Base-by-base conservation (phyloP, 768 basidiomycete genomes). In the Porphyrellus cyaneotinctus region DNA sequence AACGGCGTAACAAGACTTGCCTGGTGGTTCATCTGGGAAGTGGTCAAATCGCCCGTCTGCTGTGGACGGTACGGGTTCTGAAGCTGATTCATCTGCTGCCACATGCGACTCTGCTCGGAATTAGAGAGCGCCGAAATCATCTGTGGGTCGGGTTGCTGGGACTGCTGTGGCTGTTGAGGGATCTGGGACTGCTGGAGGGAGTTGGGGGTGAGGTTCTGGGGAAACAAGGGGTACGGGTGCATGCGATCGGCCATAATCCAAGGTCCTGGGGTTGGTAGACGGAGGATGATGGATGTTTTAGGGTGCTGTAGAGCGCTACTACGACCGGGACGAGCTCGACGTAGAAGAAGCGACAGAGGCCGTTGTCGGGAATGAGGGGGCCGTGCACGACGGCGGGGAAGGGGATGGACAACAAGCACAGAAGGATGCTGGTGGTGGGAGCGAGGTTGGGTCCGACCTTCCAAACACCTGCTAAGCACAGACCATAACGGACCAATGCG, bases 231-330 rank as follows among this genome's bases (percentile, higher is more conserved):
- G 67, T 82, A 84, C 69, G 74, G 76, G 62, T 75, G 64, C 47
- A 75, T 65, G 68, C 78, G 81, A 79, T 85, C 82, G 65, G 83
- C 81, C 83, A 84, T 83, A 70, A 72, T 73, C 71, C 71, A 67
- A 59, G 58, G 58, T 56, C 54, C 53, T 57, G 64, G 53, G 57
- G 62, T 56, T 55, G 60, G 48, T 51, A 57, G 58, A 50, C 54
- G 50, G 63, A 60, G 57, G 59, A 65, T 54, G 65, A 58, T 64
- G 61, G 52, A 64, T 64, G 65, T 66, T 65, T 64, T 64, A 59
- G 55, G 56, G 54, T 57, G 62, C 59, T 57, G 61, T 63, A 53
- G 52, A 38, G 48, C 51, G 61, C 61, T 62, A 64, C 63, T 63
- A 57, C 58, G 52, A 57, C 60, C 58, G 48, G 56, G 55, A 57